Percentiles rank a stretch among this genome's conserved stretches.
phyloP scores from a whole-genome alignment of 345 rosid species.

The Nasturtium officinale region DNA sequence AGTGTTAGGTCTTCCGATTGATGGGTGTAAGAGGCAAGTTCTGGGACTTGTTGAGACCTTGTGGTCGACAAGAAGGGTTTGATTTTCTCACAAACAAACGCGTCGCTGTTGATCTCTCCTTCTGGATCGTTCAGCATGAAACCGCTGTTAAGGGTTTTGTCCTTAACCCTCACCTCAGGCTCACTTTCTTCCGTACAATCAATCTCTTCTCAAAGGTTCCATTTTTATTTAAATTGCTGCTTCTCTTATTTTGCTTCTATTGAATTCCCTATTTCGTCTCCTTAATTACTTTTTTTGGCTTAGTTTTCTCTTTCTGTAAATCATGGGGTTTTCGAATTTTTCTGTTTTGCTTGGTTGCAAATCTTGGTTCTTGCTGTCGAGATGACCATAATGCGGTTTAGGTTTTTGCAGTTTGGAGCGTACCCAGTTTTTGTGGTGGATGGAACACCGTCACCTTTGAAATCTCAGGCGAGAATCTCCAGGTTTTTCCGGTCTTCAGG shows the following conservation, averaged over 20 bases:
- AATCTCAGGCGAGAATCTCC: slow-evolving; percentile 67
- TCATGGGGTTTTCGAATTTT: neutral
- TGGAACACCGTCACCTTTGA: slow-evolving; percentile 78
- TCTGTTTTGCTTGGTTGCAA: neutral
- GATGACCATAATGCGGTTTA: slow-evolving; percentile 17
- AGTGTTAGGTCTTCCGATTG: neutral
- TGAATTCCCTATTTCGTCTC: slow-evolving; percentile 1
- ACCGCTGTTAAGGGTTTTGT: slow-evolving; percentile 59
- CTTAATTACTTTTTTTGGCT: neutral
- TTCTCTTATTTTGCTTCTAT: neutral
- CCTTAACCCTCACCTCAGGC: slow-evolving; percentile 70
- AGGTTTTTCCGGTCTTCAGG: slow-evolving; percentile 68
- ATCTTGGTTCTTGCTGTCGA: neutral
- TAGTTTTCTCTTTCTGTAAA: neutral
- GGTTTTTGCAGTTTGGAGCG: slow-evolving; percentile 75
- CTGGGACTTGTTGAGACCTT: slow-evolving; percentile 85
- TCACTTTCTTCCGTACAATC: slow-evolving; percentile 87
- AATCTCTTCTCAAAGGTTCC: slow-evolving; percentile 81
- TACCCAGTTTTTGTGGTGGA: slow-evolving; percentile 86
- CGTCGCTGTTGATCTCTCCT: slow-evolving; percentile 88
- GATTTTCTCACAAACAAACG: slow-evolving; percentile 71
- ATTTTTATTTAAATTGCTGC: neutral
- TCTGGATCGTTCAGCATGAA: slow-evolving; percentile 87
- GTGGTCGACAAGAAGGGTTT: slow-evolving; percentile 54
- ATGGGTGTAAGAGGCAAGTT: slow-evolving; percentile 95